Base-by-base conservation (phyloP, 2,329 filamentous ascomycete genomes). In the Setomelanomma holmii region DNA sequence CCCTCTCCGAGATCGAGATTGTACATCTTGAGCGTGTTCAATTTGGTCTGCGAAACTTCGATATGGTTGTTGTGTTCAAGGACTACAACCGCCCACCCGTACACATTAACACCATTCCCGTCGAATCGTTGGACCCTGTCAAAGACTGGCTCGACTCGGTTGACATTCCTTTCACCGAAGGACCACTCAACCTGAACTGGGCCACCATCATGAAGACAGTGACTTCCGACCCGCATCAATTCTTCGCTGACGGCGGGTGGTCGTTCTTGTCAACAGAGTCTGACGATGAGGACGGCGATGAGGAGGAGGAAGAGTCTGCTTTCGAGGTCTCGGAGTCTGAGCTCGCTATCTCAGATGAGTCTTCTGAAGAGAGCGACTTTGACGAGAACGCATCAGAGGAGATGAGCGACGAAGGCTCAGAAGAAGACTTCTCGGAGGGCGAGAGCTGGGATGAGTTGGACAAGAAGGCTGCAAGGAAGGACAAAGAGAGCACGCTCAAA, bases 191-290 rank as follows among this genome's bases (percentile, higher is more conserved):
- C 79, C 83, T 99, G 51, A 98, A 98, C 82, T 99, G 95, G 95
- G 89, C 90, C 10, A 96, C 93, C 14, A 99, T 99, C 72, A 99
- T 99, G 92, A 99, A 99, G 83, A 99, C 95, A 0, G 93, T 99
- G 21, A 93, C 90, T 17, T 88, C 89, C 30, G 93, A 99, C 72
- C 91, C 95, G 2, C 93, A 99, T 72, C 86, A 89, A 64, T 99
- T 99, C 85, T 99, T 97, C 76, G 86, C 84, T 4, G 93, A 98
- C 60, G 95, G 96, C 24, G 95, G 95, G 40, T 99, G 95, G 95
- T 89, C 86, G 1, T 98, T 99, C 84, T 75, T 99, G 53, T 87
- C 88, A 47, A 88, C 88, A 30, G 93, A 97, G 53, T 92, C 89
- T 0, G 95, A 98, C 68, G 90, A 86, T 12, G 92, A 96, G 60